These are phyloP conservation scores for Irpex rosettiformis DNA, from an alignment of 1,284 basidiomycete genomes.

Conservation along the genomic window DNA sequence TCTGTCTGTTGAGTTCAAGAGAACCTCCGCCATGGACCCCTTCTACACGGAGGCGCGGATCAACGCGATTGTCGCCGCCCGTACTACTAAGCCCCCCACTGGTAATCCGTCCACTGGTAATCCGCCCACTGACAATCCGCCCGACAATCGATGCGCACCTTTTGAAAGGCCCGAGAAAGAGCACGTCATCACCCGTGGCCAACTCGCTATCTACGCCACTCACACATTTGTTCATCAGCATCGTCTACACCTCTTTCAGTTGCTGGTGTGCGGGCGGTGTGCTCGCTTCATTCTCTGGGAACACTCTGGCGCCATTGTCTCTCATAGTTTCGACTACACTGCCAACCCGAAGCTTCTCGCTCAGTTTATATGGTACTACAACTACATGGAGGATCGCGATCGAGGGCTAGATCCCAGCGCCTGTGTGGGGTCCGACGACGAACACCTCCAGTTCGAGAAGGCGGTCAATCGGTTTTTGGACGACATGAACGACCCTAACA, in stretches of 20 bases:
- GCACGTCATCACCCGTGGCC: neutral
- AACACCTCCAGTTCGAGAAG: neutral
- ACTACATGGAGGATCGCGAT: conserved; percentile 8
- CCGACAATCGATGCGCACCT: neutral
- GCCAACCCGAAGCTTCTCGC: neutral
- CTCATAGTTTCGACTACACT: conserved; percentile 2
- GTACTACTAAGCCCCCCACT: neutral
- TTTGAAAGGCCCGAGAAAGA: neutral
- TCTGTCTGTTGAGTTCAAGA: neutral
- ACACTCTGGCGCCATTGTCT: conserved; percentile 9
- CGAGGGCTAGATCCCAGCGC: conserved; percentile 24
- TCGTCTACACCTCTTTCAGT: conserved; percentile 11
- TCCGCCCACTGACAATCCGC: too few species aligned
- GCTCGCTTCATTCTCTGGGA: conserved; percentile 14
- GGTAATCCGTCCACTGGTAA: too few species aligned
- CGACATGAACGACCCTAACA: neutral
- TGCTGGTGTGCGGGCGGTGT: conserved; percentile 4
- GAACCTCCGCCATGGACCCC: neutral
- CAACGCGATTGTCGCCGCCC: neutral
- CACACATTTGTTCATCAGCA: conserved; percentile 12
- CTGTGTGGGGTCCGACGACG: conserved; percentile 1
- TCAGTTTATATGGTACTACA: neutral
- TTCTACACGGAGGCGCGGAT: neutral
- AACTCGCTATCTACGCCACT: conserved; percentile 3
- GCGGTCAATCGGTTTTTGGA: neutral